Conservation (phyloP, 371 early-diverging fungal species). For the Mortierella sp. region DNA sequence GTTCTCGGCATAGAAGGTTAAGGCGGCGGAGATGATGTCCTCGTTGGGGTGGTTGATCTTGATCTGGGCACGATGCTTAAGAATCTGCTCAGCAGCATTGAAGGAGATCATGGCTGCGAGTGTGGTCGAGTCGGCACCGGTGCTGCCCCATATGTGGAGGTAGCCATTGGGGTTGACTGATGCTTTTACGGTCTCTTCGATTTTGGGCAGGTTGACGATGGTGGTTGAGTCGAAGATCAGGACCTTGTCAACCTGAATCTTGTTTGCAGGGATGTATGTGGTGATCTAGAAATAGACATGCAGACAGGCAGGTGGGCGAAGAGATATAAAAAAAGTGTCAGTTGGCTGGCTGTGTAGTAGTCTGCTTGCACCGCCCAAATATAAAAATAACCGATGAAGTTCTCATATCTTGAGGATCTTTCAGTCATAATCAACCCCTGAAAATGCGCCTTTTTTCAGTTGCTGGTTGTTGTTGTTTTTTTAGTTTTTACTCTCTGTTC, state of each 20-base stretch:
- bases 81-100: conserved; percentile 17
- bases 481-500: too few species aligned
- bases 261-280: conserved; percentile 32
- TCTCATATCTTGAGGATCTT: not conserved
- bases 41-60: conserved; percentile 20
- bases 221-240: conserved; percentile 50
- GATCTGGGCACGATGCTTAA: conserved; percentile 23
- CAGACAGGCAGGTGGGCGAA: not conserved
- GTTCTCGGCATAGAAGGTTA: conserved; percentile 53
- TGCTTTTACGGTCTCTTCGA: conserved; percentile 25
- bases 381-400: conserved; percentile 27
- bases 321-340: not conserved
- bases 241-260: conserved; percentile 38
- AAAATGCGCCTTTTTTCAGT: too few species aligned
- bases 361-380: conserved; percentile 4
- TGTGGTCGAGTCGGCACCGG: conserved; percentile 7
- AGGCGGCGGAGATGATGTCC: conserved; percentile 45
- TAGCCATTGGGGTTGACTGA: not conserved
- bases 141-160: conserved; percentile 27
- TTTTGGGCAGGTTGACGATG: conserved; percentile 36
- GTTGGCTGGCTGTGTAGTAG: not conserved
- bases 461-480: too few species aligned
- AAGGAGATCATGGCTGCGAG: conserved; percentile 46
- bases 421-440: too few species aligned
- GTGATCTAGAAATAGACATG: conserved; percentile 30